Evolutionary conservation across 2,329 filamentous ascomycete species (phyloP).

Genomic region (Aspergillus sp.): DNA sequence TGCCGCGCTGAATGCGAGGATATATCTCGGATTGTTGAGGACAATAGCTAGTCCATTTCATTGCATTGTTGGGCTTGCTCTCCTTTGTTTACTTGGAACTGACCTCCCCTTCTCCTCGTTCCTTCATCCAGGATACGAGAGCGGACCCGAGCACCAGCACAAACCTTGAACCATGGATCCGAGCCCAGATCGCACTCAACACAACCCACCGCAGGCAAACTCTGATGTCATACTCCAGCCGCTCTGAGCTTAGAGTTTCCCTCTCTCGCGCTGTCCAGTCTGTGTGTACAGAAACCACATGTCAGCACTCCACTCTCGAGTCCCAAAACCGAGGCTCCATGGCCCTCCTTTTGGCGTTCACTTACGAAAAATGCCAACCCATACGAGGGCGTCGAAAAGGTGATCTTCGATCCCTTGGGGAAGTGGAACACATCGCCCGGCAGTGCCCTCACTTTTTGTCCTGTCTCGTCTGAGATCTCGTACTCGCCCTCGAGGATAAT

Average conservation of each 20-base stretch:
- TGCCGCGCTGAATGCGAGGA: too few species aligned
- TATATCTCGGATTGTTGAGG: too few species aligned
- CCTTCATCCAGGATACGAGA: not conserved
- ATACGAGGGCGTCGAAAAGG: slow-evolving; percentile 62
- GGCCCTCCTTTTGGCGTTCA: slow-evolving; percentile 9
- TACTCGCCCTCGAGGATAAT: slow-evolving; percentile 69
- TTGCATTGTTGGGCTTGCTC: not conserved
- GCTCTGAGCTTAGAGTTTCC: slow-evolving; percentile 15
- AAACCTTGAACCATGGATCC: slow-evolving; percentile 3
- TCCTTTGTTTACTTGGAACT: not conserved
- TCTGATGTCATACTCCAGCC: slow-evolving; percentile 5
- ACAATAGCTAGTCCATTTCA: too few species aligned
- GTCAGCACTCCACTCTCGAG: slow-evolving; percentile 2
- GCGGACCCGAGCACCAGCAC: not conserved
- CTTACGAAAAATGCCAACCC: slow-evolving; percentile 60
- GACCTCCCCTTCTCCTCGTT: too few species aligned
- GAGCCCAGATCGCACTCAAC: not conserved
- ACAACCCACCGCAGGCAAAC: not conserved
- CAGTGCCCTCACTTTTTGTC: slow-evolving; percentile 57
- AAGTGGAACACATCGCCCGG: slow-evolving; percentile 70
- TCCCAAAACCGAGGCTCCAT: not conserved
- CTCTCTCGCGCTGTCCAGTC: slow-evolving; percentile 34
- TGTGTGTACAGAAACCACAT: slow-evolving; percentile 13
- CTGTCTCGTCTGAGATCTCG: slow-evolving; percentile 63
- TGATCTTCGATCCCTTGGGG: slow-evolving; percentile 65